Base-by-base conservation (phyloP, 768 basidiomycete genomes). In the Leucocoprinus leucothites region DNA sequence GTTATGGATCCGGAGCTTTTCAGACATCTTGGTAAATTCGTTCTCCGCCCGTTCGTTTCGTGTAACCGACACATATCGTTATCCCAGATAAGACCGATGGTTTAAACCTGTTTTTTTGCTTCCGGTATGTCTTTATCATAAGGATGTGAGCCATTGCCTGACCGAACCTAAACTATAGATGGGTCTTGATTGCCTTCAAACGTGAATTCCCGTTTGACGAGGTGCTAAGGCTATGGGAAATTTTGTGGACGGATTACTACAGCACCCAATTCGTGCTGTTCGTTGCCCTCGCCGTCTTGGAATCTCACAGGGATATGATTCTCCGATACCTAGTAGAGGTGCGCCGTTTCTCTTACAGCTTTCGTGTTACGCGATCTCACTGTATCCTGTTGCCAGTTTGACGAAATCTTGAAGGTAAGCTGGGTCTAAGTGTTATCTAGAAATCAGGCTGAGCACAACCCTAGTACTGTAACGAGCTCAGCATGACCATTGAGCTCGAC, bases 1-100 rank as follows among this genome's bases (percentile, higher is more conserved):
- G 80, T 95, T 28, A 96, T 98, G 92, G 97, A 99, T 65, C 94
- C 95, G 1, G 92, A 98, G 64, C 71, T 99, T 19, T 97, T 95
- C 68, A 84, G 87, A 41, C 95, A 98, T 71, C 70, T 98, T 51
- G 90, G 91, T 91, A 57, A 45, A 48, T 46, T 9, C 43, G 16
- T n/a, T 22, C 16, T 26, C 18, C 26, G n/a, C 21, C 40, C 8
- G 41, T 19, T 3, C 21, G 1, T n/a, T 22, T 34, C 1, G 22
- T 3, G 14, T 57, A 35, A 43, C 16, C 16, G 16, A n/a, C 4
- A 13, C 36, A 26, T 49, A 28, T n/a, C 48, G 25, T 18, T 22
- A 25, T 55, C 28, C 16, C 57, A 78, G 78, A 93, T 84, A 98
- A 81, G 85, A 90, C 86, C 1, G 95, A 95, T 58, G 87, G 83